Conservation (phyloP, 202 grass and related monocot genomes). For the Schoenoplectus triqueter region DNA sequence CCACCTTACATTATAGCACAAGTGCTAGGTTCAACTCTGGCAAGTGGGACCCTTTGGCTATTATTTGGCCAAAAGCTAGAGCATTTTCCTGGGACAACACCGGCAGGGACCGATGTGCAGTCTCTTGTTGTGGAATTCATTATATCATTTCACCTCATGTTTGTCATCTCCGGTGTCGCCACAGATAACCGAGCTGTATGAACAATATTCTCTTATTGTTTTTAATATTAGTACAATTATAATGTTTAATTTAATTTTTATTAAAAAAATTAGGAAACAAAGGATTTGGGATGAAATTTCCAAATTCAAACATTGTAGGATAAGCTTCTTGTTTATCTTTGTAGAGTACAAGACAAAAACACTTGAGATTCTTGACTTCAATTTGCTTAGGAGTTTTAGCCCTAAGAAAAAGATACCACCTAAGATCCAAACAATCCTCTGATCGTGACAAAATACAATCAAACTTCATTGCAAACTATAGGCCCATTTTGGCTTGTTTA, state of each 20-base stretch:
- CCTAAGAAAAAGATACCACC: not conserved
- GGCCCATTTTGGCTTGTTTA: not conserved
- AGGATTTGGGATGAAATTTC: too few relatives aligned
- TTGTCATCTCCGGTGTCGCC: slow-evolving; percentile 95
- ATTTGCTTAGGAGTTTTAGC: not conserved
- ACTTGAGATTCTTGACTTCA: not conserved
- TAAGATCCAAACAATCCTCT: not conserved
- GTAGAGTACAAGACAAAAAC: slow-evolving; percentile 11
- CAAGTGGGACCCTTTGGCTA: slow-evolving; percentile 78
- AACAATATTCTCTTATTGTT: not conserved
- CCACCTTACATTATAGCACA: slow-evolving; percentile 76
- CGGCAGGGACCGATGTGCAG: slow-evolving; percentile 68
- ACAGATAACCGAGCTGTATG: slow-evolving; percentile 97
- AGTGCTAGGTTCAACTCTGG: slow-evolving; percentile 68
- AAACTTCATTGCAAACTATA: not conserved
- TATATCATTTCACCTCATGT: slow-evolving; percentile 97
- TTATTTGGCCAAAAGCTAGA: slow-evolving; percentile 79
- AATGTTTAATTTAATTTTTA: not conserved
- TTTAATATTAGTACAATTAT: not conserved
- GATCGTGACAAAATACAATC: slow-evolving; percentile 10
- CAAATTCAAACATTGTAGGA: not conserved
- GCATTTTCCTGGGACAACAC: slow-evolving; percentile 74
- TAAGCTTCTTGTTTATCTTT: slow-evolving; percentile 1
- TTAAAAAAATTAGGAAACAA: too few relatives aligned
- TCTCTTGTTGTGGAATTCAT: slow-evolving; percentile 93